These are phyloP conservation scores for Lumnitzera racemosa DNA, from an alignment of 345 rosid species.

Conservation along the genomic window DNA sequence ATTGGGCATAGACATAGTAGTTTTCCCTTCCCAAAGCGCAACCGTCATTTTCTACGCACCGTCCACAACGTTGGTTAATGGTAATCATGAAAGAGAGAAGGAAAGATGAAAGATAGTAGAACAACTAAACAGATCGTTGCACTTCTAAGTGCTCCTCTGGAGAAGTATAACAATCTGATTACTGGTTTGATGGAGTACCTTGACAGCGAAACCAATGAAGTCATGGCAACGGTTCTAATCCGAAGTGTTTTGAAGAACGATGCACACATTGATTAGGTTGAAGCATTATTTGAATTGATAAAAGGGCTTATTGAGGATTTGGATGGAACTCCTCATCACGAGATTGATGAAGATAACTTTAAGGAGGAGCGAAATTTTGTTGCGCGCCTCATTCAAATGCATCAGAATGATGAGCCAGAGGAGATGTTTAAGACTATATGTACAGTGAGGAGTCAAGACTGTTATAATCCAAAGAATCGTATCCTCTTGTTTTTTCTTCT, in stretches of 20 bases:
- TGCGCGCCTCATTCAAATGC: constrained; percentile 93
- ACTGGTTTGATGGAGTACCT: constrained; percentile 89
- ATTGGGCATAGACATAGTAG: too few species aligned
- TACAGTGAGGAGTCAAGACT: constrained; percentile 29
- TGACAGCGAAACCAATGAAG: constrained; percentile 79
- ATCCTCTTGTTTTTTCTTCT: constrained; percentile 79
- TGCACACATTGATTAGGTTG: constrained; percentile 78
- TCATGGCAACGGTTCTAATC: constrained; percentile 88
- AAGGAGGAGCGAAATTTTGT: constrained; percentile 97
- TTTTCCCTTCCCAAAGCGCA: too few species aligned
- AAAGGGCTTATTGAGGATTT: constrained; percentile 89
- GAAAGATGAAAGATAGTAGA: constrained; percentile 73
- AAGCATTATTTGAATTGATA: constrained; percentile 81
- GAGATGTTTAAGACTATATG: constrained; percentile 94
- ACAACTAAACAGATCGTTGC: constrained; percentile 93
- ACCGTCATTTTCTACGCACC: too few species aligned
- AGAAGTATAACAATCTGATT: constrained; percentile 90
- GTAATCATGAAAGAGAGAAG: constrained; percentile 11
- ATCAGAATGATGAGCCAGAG: constrained; percentile 75
- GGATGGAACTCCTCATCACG: constrained; percentile 53
- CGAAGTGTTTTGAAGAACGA: constrained; percentile 95
- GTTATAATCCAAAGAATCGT: constrained; percentile 29
- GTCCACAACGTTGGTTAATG: too few species aligned
- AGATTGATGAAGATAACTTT: constrained; percentile 94
- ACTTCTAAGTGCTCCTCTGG: constrained; percentile 93